Conservation (phyloP, 192 early-diverging fungal species). For the Gonapodya sp. region DNA sequence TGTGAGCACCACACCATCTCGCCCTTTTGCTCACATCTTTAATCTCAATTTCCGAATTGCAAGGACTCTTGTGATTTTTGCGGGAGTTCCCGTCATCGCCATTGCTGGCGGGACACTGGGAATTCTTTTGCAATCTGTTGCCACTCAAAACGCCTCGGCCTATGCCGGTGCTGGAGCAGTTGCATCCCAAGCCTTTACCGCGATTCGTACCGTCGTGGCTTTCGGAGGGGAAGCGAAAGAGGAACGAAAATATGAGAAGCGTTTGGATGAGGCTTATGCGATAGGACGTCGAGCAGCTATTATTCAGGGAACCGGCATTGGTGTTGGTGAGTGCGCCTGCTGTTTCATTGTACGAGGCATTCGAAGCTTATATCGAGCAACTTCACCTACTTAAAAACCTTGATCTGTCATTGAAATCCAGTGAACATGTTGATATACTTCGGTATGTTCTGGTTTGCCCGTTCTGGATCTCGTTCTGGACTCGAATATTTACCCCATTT, state of each 20-base stretch:
- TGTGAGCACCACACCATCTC: background rate
- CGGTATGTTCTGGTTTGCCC: no score
- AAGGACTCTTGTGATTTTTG: background rate
- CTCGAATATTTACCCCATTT: no score
- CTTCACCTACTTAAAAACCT: no score
- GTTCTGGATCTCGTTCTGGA: no score
- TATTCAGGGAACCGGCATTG: background rate
- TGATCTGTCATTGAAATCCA: no score
- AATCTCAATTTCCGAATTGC: background rate
- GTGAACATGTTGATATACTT: background rate
- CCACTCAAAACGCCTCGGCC: background rate
- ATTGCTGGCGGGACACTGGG: background rate
- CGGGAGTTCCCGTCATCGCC: background rate
- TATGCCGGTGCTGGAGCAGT: conserved; percentile 78
- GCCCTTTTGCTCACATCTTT: background rate
- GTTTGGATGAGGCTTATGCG: conserved; percentile 4
- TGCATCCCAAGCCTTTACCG: conserved; percentile 72
- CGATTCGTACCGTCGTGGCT: conserved; percentile 79
- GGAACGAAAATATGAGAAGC: conserved; percentile 44
- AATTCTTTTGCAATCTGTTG: background rate
- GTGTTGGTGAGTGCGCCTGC: no score
- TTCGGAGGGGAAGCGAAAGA: conserved; percentile 74
- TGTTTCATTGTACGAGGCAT: no score
- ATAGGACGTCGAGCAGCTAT: background rate
- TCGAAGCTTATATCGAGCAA: no score